phyloP scores from a whole-genome alignment of 495 filamentous ascomycete species.

The Staphylotrichum longicolle region DNA sequence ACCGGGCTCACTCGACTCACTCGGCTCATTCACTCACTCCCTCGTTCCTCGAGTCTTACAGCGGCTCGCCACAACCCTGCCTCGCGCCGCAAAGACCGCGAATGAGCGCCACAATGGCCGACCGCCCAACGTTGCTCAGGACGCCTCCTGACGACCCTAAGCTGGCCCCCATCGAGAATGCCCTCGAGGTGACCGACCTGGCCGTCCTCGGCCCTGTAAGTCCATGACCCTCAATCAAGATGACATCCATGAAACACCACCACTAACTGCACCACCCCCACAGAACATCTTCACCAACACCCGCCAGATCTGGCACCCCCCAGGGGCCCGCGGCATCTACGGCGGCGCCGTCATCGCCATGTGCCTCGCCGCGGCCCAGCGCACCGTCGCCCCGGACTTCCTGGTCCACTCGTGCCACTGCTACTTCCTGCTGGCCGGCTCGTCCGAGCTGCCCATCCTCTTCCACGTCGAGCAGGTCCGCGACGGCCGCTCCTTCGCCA shows the following conservation, averaged over 20 bases:
- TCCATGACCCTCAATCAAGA: not conserved
- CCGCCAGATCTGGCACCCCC: constrained; percentile 83
- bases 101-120: constrained; percentile 15
- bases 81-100: no score
- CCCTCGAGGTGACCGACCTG: constrained; percentile 77
- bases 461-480: constrained; percentile 90
- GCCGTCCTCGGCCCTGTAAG: constrained; percentile 75
- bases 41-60: no score
- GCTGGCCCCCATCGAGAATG: constrained; percentile 83
- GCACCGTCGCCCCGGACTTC: constrained; percentile 77
- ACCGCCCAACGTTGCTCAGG: constrained; percentile 65
- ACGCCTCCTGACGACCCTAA: constrained; percentile 68
- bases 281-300: constrained; percentile 93
- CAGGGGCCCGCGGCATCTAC: constrained; percentile 87
- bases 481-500: constrained; percentile 85
- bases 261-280: constrained; percentile 5
- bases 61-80: no score
- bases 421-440: constrained; percentile 94
- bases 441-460: constrained; percentile 78
- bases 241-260: not conserved
- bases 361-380: constrained; percentile 81
- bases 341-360: constrained; percentile 93
- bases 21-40: no score
- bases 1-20: no score
- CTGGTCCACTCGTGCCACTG: constrained; percentile 94